Evolutionary conservation across 169 alveolate genomes (phyloP).

Genomic region (Babesia bovis): DNA sequence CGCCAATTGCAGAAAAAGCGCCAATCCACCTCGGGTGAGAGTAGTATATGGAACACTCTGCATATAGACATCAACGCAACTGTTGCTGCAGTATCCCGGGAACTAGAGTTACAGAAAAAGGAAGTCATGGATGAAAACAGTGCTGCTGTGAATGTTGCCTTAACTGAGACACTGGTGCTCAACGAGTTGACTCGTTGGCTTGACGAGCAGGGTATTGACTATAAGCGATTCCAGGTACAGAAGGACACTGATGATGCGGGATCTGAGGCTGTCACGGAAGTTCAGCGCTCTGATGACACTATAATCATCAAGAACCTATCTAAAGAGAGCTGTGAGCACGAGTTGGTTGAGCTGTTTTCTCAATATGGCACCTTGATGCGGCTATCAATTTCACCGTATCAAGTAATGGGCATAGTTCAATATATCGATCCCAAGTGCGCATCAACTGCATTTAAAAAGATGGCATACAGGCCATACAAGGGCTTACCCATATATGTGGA

Average conservation of each 20-base stretch:
- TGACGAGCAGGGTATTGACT: conserved; percentile 86
- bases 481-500: conserved; percentile 88
- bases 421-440: conserved; percentile 81
- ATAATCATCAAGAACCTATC: conserved; percentile 76
- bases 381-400: conserved; percentile 85
- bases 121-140: conserved; percentile 82
- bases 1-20: conserved; percentile 80
- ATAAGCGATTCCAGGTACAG: conserved; percentile 75
- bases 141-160: conserved; percentile 89
- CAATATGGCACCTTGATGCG: conserved; percentile 83
- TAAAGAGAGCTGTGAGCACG: conserved; percentile 71
- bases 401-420: conserved; percentile 87
- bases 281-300: conserved; percentile 55
- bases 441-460: conserved; percentile 82
- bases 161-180: conserved; percentile 90
- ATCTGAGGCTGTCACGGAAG: not conserved
- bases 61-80: conserved; percentile 92
- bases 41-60: conserved; percentile 93
- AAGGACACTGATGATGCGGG: not conserved
- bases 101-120: conserved; percentile 80
- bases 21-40: conserved; percentile 80
- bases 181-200: conserved; percentile 93
- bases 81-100: conserved; percentile 83
- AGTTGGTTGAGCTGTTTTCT: conserved; percentile 80
- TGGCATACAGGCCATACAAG: conserved; percentile 83